A percentile compares a stretch with the other conserved stretches of the same genome.
Conservation (phyloP, 2,329 filamentous ascomycete genomes). For the Hypoxylon sp. region DNA sequence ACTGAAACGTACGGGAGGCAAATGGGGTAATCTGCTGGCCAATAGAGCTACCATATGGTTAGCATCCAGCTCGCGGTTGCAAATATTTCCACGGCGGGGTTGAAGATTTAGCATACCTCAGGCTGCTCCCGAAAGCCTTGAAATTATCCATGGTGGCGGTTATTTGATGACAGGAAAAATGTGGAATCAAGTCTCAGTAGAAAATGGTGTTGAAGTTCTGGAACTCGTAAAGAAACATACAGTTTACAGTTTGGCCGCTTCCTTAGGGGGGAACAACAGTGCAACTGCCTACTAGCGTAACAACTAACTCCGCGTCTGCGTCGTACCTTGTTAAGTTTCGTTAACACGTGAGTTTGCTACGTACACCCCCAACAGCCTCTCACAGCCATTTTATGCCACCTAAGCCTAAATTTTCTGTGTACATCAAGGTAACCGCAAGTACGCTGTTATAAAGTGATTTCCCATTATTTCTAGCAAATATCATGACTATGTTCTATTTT, state of each 20-base stretch:
- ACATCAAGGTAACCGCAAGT: too few species aligned
- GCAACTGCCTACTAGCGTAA: slow-evolving; percentile 20
- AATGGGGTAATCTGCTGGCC: slow-evolving; percentile 92
- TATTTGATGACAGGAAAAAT: slow-evolving; percentile 11
- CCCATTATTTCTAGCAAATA: too few species aligned
- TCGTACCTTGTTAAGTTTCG: slow-evolving; percentile 3
- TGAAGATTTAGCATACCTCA: slow-evolving; percentile 62
- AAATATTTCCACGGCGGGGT: slow-evolving; percentile 36
- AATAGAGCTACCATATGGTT: slow-evolving; percentile 62
- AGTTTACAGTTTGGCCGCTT: slow-evolving; percentile 24
- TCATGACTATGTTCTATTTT: too few species aligned
- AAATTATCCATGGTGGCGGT: slow-evolving; percentile 67
- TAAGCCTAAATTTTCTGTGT: too few species aligned
- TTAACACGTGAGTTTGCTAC: slow-evolving; percentile 38
- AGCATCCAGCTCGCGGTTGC: slow-evolving; percentile 39
- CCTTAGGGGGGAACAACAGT: slow-evolving; percentile 27
- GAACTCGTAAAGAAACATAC: slow-evolving; percentile 17
- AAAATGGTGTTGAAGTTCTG: slow-evolving; percentile 28
- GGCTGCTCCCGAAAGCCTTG: slow-evolving; percentile 70
- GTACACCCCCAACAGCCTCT: slow-evolving; percentile 11
- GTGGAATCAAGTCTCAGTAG: neutral
- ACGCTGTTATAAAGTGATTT: too few species aligned
- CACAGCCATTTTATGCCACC: too few species aligned
- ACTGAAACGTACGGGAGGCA: slow-evolving; percentile 94
- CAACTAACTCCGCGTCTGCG: neutral